These are phyloP conservation scores for Prunus salicina DNA, from an alignment of 306 rosid species.

Conservation along the genomic window DNA sequence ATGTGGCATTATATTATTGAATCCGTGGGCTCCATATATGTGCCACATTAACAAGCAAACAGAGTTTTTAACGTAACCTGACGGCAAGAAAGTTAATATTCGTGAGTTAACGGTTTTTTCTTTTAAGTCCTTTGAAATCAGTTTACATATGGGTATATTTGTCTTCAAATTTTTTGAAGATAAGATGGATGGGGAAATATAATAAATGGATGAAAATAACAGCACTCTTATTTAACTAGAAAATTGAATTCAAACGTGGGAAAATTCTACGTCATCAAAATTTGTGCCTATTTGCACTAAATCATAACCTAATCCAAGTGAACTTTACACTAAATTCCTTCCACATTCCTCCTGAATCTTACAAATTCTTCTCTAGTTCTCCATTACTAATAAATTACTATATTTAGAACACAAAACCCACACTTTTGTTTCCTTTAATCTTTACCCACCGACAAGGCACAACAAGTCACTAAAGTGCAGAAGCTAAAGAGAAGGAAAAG, in stretches of 20 bases:
- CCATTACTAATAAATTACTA: conserved; percentile 14
- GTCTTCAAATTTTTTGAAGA: too few species aligned
- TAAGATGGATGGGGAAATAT: too few species aligned
- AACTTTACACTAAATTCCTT: conserved; percentile 15
- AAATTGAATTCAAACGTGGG: neutral
- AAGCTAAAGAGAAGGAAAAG: neutral
- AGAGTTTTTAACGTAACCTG: accelerated
- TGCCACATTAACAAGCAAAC: too few species aligned
- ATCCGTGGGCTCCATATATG: accelerated
- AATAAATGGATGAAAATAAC: accelerated
- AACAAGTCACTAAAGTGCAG: neutral
- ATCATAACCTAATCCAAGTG: conserved; percentile 15
- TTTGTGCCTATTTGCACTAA: neutral
- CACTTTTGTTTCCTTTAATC: neutral
- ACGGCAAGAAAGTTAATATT: too few species aligned
- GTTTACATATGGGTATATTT: too few species aligned
- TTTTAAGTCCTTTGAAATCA: too few species aligned
- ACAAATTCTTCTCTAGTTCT: conserved; percentile 28
- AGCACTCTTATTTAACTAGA: neutral
- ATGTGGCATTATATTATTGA: too few species aligned
- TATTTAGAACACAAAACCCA: neutral
- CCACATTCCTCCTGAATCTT: conserved; percentile 21
- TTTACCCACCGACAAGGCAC: neutral
- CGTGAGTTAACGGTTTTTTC: accelerated
- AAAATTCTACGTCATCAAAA: neutral